Conservation (phyloP, 257 asterid genomes). For the Fraxinus quadrangulata region DNA sequence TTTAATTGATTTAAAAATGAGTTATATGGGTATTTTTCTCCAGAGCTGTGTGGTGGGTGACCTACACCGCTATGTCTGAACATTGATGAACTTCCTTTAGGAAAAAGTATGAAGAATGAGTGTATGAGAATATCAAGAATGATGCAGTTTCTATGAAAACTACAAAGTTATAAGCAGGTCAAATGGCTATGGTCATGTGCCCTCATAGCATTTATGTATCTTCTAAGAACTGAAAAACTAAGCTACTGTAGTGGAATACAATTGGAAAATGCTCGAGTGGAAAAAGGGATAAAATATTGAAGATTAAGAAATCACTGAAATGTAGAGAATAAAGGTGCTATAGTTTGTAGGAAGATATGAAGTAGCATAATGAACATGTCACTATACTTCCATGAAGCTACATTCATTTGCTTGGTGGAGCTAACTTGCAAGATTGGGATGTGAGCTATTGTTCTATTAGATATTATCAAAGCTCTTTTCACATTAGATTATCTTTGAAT, state of each 20-base stretch:
- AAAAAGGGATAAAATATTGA: background rate
- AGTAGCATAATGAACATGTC: background rate
- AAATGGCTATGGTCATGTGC: background rate
- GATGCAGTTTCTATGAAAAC: background rate
- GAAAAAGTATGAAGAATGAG: background rate
- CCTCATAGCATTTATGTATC: background rate
- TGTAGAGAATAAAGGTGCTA: background rate
- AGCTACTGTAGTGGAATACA: background rate
- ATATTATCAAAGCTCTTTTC: background rate
- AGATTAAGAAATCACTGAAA: background rate
- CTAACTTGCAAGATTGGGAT: background rate
- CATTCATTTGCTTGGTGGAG: conserved; percentile 14
- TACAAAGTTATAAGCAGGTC: background rate
- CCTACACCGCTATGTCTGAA: background rate
- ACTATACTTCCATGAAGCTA: background rate
- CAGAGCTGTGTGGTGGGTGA: background rate
- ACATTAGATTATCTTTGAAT: background rate
- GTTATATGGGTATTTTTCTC: background rate
- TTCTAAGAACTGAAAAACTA: background rate
- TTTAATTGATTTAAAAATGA: conserved; percentile 6
- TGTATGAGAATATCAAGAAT: background rate
- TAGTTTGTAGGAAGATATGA: background rate
- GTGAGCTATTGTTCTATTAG: background rate
- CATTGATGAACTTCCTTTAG: background rate
- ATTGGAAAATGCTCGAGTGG: background rate